Evolutionary conservation across 2,329 filamentous ascomycete species (phyloP).

Genomic region (Aspergillus bombycis): DNA sequence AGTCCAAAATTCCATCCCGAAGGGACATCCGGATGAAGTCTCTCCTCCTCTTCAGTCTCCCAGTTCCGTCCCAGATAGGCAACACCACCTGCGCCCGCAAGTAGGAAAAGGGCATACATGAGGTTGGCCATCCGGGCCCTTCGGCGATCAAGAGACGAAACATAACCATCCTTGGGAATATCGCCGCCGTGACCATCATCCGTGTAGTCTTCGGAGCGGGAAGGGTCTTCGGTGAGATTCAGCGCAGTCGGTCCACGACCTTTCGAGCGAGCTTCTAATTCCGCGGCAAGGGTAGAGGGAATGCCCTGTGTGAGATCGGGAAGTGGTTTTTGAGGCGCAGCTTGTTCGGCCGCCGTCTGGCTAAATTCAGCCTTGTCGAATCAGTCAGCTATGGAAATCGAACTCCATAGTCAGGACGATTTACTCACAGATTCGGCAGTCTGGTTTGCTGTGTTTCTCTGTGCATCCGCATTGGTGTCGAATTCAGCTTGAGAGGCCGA

Average conservation of each 20-base stretch:
- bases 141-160: conserved; percentile 86
- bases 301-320: conserved; percentile 94
- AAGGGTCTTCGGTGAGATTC: conserved; percentile 58
- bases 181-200: conserved; percentile 60
- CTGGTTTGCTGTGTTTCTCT: conserved; percentile 34
- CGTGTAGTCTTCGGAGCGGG: conserved; percentile 47
- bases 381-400: conserved; percentile 1
- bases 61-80: conserved; percentile 86
- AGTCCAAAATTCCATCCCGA: conserved; percentile 75
- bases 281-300: conserved; percentile 83
- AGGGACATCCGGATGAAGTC: conserved; percentile 69
- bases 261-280: conserved; percentile 58
- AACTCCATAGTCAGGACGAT: neutral
- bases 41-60: conserved; percentile 73
- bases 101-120: conserved; percentile 66
- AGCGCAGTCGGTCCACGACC: conserved; percentile 43
- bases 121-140: conserved; percentile 76
- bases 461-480: conserved; percentile 36
- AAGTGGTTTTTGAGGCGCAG: conserved; percentile 64
- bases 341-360: conserved; percentile 35
- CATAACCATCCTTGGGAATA: conserved; percentile 77
- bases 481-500: conserved; percentile 45
- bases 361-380: conserved; percentile 39
- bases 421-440: conserved; percentile 32
- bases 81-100: conserved; percentile 60